A percentile compares a stretch with the other conserved stretches of the same genome.
Evolutionary conservation across 2,329 filamentous ascomycete genomes (phyloP).

Genomic region (Purpureocillium takamizusanense): DNA sequence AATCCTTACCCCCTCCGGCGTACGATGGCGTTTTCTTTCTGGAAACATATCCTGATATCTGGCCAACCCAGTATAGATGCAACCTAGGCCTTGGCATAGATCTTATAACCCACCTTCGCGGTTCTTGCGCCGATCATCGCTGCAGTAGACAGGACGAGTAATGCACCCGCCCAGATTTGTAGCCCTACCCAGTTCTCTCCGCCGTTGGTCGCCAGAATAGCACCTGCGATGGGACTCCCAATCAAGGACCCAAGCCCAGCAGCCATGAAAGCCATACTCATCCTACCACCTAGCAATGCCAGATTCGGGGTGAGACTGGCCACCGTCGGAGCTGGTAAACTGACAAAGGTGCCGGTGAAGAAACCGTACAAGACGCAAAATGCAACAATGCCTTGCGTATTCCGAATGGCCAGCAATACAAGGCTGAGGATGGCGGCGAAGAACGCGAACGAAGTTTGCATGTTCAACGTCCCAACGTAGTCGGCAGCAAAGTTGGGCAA

Average conservation of each 20-base stretch:
- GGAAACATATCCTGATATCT: too few species aligned
- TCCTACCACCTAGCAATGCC: slow-evolving; percentile 29
- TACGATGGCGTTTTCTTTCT: too few species aligned
- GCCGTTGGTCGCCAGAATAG: slow-evolving; percentile 13
- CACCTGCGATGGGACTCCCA: slow-evolving; percentile 25
- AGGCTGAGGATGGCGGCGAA: slow-evolving; percentile 18
- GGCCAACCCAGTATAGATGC: too few species aligned
- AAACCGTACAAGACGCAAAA: slow-evolving; percentile 28
- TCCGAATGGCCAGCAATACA: slow-evolving; percentile 21
- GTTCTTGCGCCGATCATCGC: too few species aligned
- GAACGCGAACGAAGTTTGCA: slow-evolving; percentile 17
- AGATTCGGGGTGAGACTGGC: slow-evolving; percentile 28
- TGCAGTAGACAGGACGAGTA: too few species aligned
- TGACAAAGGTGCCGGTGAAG: slow-evolving; percentile 32
- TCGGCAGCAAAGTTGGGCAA: slow-evolving; percentile 28
- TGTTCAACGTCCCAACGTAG: slow-evolving; percentile 24
- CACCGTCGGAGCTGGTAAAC: slow-evolving; percentile 29
- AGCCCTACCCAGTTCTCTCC: slow-evolving; percentile 12
- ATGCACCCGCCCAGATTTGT: too few species aligned
- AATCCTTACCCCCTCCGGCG: too few species aligned
- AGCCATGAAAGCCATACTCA: slow-evolving; percentile 25
- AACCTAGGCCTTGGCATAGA: too few species aligned
- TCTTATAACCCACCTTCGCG: too few species aligned
- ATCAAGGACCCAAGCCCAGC: slow-evolving; percentile 21
- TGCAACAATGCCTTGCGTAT: slow-evolving; percentile 21